These are phyloP conservation scores for Diddensiella transvaalensis DNA, from an alignment of 805 yeast genomes.

Conservation along the genomic window DNA sequence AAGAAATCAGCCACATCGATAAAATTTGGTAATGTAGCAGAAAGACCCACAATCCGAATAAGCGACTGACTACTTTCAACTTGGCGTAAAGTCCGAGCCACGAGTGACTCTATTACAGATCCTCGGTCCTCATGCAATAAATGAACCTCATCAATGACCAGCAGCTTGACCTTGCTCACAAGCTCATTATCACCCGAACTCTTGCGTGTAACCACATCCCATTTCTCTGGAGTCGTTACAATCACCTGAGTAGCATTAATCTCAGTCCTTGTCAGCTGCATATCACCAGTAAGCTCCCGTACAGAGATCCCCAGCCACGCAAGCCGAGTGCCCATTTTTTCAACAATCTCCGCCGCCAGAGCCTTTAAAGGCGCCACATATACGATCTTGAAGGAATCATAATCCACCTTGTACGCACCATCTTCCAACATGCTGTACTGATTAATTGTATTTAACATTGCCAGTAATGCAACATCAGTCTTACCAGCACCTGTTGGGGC, in stretches of 20 bases:
- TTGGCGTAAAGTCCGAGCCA: conserved; percentile 89
- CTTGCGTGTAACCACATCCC: conserved; percentile 97
- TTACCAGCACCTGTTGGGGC: conserved; percentile 99
- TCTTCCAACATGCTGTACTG: conserved; percentile 46
- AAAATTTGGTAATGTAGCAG: conserved; percentile 90
- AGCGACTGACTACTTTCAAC: conserved; percentile 91
- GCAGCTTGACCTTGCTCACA: conserved; percentile 74
- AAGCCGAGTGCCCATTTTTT: conserved; percentile 72
- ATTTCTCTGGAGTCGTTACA: conserved; percentile 93
- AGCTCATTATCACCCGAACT: conserved; percentile 84
- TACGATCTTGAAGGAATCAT: conserved; percentile 82
- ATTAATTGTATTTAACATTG: conserved; percentile 74
- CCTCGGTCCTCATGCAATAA: conserved; percentile 96
- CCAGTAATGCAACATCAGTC: conserved; percentile 83
- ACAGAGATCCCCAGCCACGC: conserved; percentile 85
- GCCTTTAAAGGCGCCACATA: conserved; percentile 95
- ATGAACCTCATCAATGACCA: conserved; percentile 96
- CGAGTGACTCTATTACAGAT: conserved; percentile 91
- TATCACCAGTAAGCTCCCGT: conserved; percentile 89
- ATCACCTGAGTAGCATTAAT: conserved; percentile 78
- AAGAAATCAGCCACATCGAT: conserved; percentile 92
- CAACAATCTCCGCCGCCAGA: conserved; percentile 93
- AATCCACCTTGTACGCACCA: conserved; percentile 56
- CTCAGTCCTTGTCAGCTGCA: conserved; percentile 83
- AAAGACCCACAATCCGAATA: conserved; percentile 90